Base-by-base conservation (phyloP, 805 yeast genomes). In the Schizosaccharomyces lindneri region DNA sequence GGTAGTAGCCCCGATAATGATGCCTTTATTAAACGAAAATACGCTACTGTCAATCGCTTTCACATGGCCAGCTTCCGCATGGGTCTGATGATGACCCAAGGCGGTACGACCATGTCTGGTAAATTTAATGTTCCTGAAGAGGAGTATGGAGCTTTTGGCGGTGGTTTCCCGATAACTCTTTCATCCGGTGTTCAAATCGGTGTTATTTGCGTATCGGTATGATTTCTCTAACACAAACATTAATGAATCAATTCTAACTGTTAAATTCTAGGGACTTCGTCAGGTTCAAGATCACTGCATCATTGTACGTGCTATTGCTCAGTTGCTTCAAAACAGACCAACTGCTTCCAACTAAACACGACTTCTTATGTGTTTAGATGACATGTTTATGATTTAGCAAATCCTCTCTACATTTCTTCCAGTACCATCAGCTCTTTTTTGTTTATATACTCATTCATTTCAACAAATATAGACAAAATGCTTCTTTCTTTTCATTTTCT, bases 1-100 rank as follows among this genome's bases (percentile, higher is more conserved):
- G 64, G 64, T 19, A 64, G 64, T 15, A 59, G 62, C 11, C 48
- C 62, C 31, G 66, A 64, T 32, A 64, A 64, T 62, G 62, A 57
- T 55, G 43, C 21, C 21, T 64, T 65, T 64, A 62, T 64, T 24
- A 61, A 59, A 48, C 65, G 66, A 60, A 64, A 64, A 51, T 60
- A 55, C 19, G 59, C 55, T 39, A 60, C 64, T 19, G 66, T 64
- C 59, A 61, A 32, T n/a, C 65, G 66, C 17, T 64, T 63, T 51
- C 59, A 29, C 6, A 24, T 24, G 41, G n/a, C 59, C 15, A 31
- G 41, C 36, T 24, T 55, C 36, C 21, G 41, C 31, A 31, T 31
- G 41, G 59, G 59, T n/a, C n/a, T 29, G 36, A 29, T 13, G 19
- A 29, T 55, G 41, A 9, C 36, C 21, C 7, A 31, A 11, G 17